phyloP scores from a whole-genome alignment of 2,329 filamentous ascomycete genomes.

The Aspergillus terreus region DNA sequence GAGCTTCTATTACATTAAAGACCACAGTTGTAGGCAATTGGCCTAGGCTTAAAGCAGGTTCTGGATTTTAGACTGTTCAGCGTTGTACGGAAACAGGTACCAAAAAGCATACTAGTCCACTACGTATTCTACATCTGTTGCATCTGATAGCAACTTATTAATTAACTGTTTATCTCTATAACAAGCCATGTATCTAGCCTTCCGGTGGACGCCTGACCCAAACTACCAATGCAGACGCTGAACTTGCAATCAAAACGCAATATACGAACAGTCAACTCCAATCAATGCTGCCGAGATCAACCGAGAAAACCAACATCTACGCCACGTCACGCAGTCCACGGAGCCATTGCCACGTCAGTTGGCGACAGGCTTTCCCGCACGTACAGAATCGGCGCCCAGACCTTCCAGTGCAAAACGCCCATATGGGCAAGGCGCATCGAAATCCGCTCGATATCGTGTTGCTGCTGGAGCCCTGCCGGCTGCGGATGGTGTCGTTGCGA shows the following conservation, averaged over 20 bases:
- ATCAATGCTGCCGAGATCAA: not conserved
- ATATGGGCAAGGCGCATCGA: conserved; percentile 78
- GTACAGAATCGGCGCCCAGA: conserved; percentile 78
- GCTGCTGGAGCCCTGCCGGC: conserved; percentile 21
- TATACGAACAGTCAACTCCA: conserved; percentile 1
- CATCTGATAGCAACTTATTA: not conserved
- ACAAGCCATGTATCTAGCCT: not conserved
- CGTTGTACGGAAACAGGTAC: too few species aligned
- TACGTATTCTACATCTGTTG: too few species aligned
- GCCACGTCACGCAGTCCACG: conserved; percentile 8
- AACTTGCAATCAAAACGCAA: conserved; percentile 13
- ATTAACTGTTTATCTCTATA: not conserved
- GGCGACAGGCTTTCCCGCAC: conserved; percentile 25
- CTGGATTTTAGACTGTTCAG: too few species aligned
- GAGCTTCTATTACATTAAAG: too few species aligned
- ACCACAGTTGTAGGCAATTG: too few species aligned
- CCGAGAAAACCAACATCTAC: not conserved
- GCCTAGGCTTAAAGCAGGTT: too few species aligned
- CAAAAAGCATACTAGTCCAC: too few species aligned
- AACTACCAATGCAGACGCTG: conserved; percentile 16
- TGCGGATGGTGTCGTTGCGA: conserved; percentile 32
- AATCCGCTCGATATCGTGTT: conserved; percentile 47
- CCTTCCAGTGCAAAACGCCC: conserved; percentile 80
- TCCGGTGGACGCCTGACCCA: conserved; percentile 12
- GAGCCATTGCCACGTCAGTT: conserved; percentile 13